Percentiles rank a stretch among this genome's conserved stretches.
phyloP scores from a whole-genome alignment of 139 green algal genomes.

The Protoeuglena noctilucae region DNA sequence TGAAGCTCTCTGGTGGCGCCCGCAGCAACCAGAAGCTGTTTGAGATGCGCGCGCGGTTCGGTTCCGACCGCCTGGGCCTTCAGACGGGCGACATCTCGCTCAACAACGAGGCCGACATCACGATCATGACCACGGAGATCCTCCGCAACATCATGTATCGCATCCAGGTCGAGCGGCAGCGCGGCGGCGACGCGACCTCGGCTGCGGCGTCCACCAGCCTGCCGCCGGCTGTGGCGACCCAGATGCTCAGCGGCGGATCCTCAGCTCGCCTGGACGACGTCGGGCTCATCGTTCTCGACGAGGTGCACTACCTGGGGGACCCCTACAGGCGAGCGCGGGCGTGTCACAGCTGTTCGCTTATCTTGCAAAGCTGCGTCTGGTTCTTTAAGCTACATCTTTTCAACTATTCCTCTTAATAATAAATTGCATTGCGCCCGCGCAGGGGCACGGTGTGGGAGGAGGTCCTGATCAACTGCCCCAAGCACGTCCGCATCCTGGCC shows the following conservation, averaged over 20 bases:
- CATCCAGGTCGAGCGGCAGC: neutral
- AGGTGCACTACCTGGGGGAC: slow-evolving; percentile 81
- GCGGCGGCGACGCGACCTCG: neutral
- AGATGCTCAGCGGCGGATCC: neutral
- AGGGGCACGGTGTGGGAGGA: slow-evolving; percentile 81
- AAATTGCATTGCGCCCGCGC: no score
- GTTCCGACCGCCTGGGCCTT: slow-evolving; percentile 42
- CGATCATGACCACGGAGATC: slow-evolving; percentile 98
- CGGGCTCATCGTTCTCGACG: slow-evolving; percentile 80
- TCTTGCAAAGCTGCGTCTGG: no score
- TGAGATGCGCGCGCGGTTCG: slow-evolving; percentile 65
- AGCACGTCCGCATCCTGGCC: slow-evolving; percentile 66
- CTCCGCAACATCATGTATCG: slow-evolving; percentile 95
- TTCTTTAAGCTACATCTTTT: no score
- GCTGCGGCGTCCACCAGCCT: neutral
- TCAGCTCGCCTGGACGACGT: slow-evolving; percentile 60
- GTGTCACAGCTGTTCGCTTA: no score
- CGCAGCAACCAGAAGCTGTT: slow-evolving; percentile 83
- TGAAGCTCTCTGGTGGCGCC: no score
- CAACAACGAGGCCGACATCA: slow-evolving; percentile 65
- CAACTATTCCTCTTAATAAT: no score
- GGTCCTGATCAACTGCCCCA: slow-evolving; percentile 87
- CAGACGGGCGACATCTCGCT: slow-evolving; percentile 82
- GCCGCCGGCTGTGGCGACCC: no score
- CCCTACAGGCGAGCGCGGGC: slow-evolving; percentile 41